phyloP scores from a whole-genome alignment of 306 rosid genomes.

The Lathyrus oleraceus region DNA sequence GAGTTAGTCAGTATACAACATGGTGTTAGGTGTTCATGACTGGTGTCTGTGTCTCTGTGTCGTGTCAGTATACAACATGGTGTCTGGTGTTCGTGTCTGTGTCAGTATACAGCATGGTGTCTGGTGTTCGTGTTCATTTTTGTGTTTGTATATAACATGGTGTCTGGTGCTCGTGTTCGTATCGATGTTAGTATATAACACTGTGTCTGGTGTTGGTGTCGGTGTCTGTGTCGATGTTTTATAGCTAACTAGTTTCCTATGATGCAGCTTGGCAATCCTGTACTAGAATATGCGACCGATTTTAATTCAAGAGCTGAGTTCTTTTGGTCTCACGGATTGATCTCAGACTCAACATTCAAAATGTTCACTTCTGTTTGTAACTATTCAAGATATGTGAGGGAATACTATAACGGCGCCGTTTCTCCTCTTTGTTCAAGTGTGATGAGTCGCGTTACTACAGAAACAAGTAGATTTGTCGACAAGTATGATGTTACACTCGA shows the following conservation, averaged over 20 bases:
- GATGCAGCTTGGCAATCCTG: constrained; percentile 57
- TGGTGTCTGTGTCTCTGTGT: no score
- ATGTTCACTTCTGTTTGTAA: constrained; percentile 53
- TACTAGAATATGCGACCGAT: constrained; percentile 48
- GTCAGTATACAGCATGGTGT: no score
- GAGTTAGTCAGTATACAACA: no score
- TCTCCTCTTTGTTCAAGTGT: constrained; percentile 60
- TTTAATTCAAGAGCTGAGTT: constrained; percentile 56
- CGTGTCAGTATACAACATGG: no score
- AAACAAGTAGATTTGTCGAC: constrained; percentile 80
- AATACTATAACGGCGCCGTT: constrained; percentile 45
- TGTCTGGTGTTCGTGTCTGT: no score
- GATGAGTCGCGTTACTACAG: constrained; percentile 64
- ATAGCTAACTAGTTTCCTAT: constrained; percentile 13
- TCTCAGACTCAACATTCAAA: constrained; percentile 47
- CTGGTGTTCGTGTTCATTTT: no score
- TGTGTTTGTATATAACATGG: no score
- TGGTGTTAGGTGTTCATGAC: no score
- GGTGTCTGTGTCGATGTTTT: neutral
- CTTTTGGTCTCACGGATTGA: constrained; percentile 60
- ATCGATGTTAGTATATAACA: no score
- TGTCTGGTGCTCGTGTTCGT: no score
- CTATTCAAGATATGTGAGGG: constrained; percentile 52
- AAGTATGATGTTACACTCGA: constrained; percentile 82
- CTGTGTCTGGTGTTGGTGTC: no score